Base-by-base conservation (phyloP, 129 eudicot species). In the Dittrichia graveolens region DNA sequence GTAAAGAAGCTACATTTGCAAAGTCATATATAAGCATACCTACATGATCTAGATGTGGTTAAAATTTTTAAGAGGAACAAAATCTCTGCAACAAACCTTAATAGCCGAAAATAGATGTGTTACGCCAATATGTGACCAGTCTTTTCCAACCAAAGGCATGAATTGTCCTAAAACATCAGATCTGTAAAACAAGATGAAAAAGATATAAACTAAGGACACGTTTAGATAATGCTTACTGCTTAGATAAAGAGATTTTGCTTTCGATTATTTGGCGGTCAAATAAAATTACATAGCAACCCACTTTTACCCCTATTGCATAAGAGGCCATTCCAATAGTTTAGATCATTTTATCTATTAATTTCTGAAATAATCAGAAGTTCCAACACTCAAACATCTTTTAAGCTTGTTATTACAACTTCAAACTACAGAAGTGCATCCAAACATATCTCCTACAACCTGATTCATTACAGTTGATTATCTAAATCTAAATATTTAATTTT, bases 41-140 rank as follows among this genome's bases (percentile, higher is more conserved):
- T 7, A 50, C n/a, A 13, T 13, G 9, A 73, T 38, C 59, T 10
- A 70, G 13, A 44, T 11, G 53, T 19, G 71, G 10, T 39, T 61
- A 62, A n/a, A 49, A 5, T 48, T 19, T 19, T 38, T 48, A 46
- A 10, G 7, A 48, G 64, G 74, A 10, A 72, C 63, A 72, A 14
- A 58, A 70, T 48, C 11, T 18, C 24, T 15, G 64, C 11, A 71
- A 69, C 78, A 61, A 65, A 95, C 99, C 99, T 95, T 95, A 73
- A 95, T 95, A 74, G 99, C 99, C 13, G 99, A 72, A 84, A 90
- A 95, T 46, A 95, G 94, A 88, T 88, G 91, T 61, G 99, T 83
- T 70, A 95, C 99, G 58, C 99, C 99, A n/a, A 89, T 88, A 74
- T 95, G 99, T 49, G 99, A 84, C 99, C 99, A 95, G 73, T 95